Evolutionary conservation across 768 basidiomycete species (phyloP).

Genomic region (Tylopilus rubrobrunneus): DNA sequence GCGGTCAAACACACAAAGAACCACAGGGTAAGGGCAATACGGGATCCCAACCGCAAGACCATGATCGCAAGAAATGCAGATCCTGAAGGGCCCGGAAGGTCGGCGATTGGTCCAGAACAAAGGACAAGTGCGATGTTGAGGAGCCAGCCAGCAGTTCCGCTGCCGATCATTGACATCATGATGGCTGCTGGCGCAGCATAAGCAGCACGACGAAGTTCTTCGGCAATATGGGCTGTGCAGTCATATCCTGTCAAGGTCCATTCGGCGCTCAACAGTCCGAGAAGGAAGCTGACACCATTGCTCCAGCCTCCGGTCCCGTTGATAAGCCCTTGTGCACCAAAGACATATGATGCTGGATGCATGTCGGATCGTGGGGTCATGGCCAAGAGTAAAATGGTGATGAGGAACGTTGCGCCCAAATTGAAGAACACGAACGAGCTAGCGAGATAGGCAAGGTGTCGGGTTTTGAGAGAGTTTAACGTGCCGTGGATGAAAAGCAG

Average conservation of each 20-base stretch:
- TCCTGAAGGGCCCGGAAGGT: conserved; percentile 50
- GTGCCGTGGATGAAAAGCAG: conserved; percentile 40
- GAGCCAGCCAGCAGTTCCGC: conserved; percentile 53
- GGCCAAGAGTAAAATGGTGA: conserved; percentile 41
- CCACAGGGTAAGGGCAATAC: conserved; percentile 52
- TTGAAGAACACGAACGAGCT: conserved; percentile 44
- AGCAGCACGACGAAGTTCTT: conserved; percentile 52
- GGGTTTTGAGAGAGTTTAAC: conserved; percentile 43
- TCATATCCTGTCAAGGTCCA: conserved; percentile 42
- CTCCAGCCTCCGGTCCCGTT: conserved; percentile 43
- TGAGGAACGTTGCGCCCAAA: conserved; percentile 38
- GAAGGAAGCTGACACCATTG: conserved; percentile 40
- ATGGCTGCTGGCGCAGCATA: conserved; percentile 45
- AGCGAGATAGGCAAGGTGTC: conserved; percentile 31
- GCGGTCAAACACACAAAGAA: conserved; percentile 59
- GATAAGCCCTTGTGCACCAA: conserved; percentile 39
- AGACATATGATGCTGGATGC: conserved; percentile 55
- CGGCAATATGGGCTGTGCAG: conserved; percentile 27
- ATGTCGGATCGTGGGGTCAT: conserved; percentile 46
- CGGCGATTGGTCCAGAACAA: conserved; percentile 46
- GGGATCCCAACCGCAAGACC: conserved; percentile 48
- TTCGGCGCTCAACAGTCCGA: conserved; percentile 48
- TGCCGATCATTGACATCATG: conserved; percentile 43
- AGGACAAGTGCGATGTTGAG: conserved; percentile 60
- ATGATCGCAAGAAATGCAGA: conserved; percentile 58